These are phyloP conservation scores for Xylariaceae sp. DNA, from an alignment of 2,329 filamentous ascomycete genomes.

Conservation along the genomic window DNA sequence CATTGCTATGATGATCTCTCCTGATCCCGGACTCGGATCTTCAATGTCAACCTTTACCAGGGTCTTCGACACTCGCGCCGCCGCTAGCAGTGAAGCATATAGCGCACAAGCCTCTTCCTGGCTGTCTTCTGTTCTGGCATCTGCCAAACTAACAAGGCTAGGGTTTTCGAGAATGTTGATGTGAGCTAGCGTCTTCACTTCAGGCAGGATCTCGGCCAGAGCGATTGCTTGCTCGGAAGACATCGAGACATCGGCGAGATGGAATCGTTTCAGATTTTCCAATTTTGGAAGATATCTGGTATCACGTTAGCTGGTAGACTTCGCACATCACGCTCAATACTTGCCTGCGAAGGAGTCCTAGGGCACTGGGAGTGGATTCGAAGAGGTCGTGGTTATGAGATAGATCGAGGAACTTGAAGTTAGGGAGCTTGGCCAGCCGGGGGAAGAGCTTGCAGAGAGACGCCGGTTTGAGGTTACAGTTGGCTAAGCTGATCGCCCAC, in stretches of 20 bases:
- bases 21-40: conserved; percentile 71
- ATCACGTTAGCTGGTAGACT: neutral
- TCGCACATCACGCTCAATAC: conserved; percentile 18
- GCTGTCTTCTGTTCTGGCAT: conserved; percentile 65
- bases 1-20: conserved; percentile 83
- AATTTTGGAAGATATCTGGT: conserved; percentile 72
- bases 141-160: conserved; percentile 60
- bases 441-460: conserved; percentile 71
- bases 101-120: conserved; percentile 93
- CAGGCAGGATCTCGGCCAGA: conserved; percentile 81
- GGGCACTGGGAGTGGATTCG: conserved; percentile 61
- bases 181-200: conserved; percentile 73
- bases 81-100: conserved; percentile 85
- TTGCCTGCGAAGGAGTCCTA: conserved; percentile 67
- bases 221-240: conserved; percentile 84
- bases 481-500: conserved; percentile 78
- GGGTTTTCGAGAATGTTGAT: conserved; percentile 81
- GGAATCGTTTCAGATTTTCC: conserved; percentile 69
- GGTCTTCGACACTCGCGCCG: conserved; percentile 72
- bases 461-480: conserved; percentile 70
- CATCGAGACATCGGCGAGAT: conserved; percentile 78
- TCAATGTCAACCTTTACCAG: conserved; percentile 90
- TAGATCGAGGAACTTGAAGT: conserved; percentile 83
- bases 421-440: conserved; percentile 57
- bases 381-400: conserved; percentile 85